A percentile compares a stretch with the other conserved stretches of the same genome.
Evolutionary conservation across 2,329 filamentous ascomycete genomes (phyloP).

Genomic region (Talaromyces piceae): DNA sequence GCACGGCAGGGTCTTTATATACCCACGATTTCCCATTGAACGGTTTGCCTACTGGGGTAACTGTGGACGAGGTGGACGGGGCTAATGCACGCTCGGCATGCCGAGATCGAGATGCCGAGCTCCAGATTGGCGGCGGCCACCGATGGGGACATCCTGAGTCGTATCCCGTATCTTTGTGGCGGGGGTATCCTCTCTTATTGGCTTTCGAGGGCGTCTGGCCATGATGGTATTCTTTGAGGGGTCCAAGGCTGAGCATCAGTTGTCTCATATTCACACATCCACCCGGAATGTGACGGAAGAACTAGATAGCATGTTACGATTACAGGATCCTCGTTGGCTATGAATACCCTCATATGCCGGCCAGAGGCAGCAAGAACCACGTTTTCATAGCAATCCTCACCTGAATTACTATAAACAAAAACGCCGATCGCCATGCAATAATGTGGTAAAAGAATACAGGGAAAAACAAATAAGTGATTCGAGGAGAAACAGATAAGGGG

Average conservation of each 20-base stretch:
- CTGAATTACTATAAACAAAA: too few relatives aligned
- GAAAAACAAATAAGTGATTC: too few relatives aligned
- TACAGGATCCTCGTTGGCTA: too few relatives aligned
- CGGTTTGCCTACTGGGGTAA: background rate
- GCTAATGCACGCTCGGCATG: conserved; percentile 18
- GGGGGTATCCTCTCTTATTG: background rate
- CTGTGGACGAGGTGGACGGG: background rate
- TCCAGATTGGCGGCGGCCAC: conserved; percentile 18
- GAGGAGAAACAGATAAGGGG: too few relatives aligned
- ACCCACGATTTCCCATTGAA: background rate
- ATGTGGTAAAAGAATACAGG: too few relatives aligned
- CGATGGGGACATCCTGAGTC: conserved; percentile 3
- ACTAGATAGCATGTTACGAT: conserved; percentile 36
- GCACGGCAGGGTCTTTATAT: background rate
- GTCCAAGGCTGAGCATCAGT: background rate
- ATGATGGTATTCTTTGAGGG: background rate
- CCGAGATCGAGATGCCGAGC: conserved; percentile 23
- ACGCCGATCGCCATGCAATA: too few relatives aligned
- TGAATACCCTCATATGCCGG: too few relatives aligned
- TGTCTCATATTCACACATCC: too few relatives aligned
- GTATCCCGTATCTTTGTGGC: background rate
- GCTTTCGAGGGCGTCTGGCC: background rate
- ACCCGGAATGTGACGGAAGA: too few relatives aligned
- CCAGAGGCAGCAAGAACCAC: too few relatives aligned
- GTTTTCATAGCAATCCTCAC: too few relatives aligned